Percentiles rank a stretch among this genome's conserved stretches.
Conservation (phyloP, 2,329 filamentous ascomycete genomes). For the Xylariaceae sp. region DNA sequence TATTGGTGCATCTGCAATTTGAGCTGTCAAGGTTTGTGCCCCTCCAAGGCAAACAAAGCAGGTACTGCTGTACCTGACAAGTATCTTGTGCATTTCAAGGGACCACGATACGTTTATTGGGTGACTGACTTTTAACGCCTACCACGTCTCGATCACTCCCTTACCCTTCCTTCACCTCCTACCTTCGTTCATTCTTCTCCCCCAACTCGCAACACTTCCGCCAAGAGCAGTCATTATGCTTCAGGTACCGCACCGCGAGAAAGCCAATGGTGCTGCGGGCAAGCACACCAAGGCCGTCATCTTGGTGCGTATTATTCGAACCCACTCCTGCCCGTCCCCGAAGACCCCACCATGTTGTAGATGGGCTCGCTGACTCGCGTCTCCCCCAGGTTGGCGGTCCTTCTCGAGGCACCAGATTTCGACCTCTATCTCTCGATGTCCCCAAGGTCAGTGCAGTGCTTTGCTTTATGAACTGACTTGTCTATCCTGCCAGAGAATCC, state of each 20-base stretch:
- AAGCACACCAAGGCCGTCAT: constrained; percentile 91
- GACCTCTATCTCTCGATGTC: constrained; percentile 91
- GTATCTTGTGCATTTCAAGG: constrained; percentile 11
- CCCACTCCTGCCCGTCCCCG: constrained; percentile 29
- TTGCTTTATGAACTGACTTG: constrained; percentile 1
- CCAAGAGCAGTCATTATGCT: constrained; percentile 51
- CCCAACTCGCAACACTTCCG: neutral
- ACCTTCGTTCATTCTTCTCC: constrained; percentile 1
- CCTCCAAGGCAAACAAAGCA: constrained; percentile 10
- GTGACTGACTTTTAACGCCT: too few relatives aligned
- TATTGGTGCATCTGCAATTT: neutral
- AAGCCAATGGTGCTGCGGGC: constrained; percentile 51
- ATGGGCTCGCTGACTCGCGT: constrained; percentile 25
- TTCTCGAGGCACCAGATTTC: constrained; percentile 92
- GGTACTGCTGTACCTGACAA: neutral
- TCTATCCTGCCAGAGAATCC: neutral
- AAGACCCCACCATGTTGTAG: constrained; percentile 22
- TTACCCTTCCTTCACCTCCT: constrained; percentile 22
- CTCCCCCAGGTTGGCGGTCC: constrained; percentile 82
- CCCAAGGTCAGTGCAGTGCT: constrained; percentile 72
- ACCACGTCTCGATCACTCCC: neutral
- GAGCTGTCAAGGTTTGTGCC: constrained; percentile 11
- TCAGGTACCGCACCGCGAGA: constrained; percentile 60
- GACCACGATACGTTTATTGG: constrained; percentile 18
- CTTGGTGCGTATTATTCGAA: constrained; percentile 65